Conservation (phyloP, 2,329 filamentous ascomycete species). For the Aspergillus terreus region DNA sequence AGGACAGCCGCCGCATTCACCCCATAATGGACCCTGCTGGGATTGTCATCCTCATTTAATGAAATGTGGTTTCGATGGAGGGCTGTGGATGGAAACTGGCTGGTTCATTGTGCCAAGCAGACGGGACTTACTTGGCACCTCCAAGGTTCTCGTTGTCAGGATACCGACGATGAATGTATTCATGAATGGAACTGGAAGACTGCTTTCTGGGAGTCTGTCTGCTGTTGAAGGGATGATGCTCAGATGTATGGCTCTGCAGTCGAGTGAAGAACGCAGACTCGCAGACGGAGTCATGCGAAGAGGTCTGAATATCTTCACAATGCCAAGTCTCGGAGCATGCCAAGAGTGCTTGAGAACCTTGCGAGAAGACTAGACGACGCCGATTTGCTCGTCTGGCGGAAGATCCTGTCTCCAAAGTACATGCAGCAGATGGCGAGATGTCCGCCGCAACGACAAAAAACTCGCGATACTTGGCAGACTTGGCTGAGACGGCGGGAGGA, state of each 20-base stretch:
- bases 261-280: background rate
- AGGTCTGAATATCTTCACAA: background rate
- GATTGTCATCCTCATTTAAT: background rate
- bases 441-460: too few species aligned
- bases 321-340: conserved; percentile 11
- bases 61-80: background rate
- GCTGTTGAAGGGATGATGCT: background rate
- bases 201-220: too few species aligned
- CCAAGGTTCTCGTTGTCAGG: conserved; percentile 17
- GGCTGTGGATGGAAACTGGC: background rate
- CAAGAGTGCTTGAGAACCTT: conserved; percentile 18
- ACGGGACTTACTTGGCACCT: conserved; percentile 16
- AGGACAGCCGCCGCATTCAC: background rate
- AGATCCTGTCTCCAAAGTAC: too few species aligned
- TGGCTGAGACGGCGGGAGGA: background rate
- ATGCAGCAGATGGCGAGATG: too few species aligned
- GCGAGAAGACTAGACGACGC: background rate
- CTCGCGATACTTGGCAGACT: background rate
- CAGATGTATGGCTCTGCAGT: background rate
- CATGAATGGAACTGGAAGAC: too few species aligned
- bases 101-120: conserved; percentile 12
- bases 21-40: background rate
- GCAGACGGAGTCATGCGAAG: background rate
- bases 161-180: background rate
- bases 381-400: too few species aligned